Conservation (phyloP, 768 basidiomycete species). For the Suillus tomentosus region DNA sequence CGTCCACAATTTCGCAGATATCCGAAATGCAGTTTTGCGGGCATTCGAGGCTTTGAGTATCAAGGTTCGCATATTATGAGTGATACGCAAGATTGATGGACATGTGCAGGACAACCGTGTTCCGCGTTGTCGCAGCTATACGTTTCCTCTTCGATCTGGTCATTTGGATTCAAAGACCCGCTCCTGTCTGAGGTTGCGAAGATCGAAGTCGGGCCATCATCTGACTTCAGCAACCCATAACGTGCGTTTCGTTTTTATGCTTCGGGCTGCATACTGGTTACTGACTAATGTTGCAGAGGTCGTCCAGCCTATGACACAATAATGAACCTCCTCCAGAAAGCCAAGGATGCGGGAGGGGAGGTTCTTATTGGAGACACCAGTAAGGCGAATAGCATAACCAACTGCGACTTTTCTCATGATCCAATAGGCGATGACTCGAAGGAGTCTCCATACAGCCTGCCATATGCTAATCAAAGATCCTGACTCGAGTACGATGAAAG, state of each 20-base stretch:
- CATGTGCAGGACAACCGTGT: constrained; percentile 82
- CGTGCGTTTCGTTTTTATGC: constrained; percentile 49
- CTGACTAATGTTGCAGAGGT: constrained; percentile 47
- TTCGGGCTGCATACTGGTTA: background rate
- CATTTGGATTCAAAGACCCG: constrained; percentile 79
- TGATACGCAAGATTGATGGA: constrained; percentile 1
- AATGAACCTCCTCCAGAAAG: constrained; percentile 78
- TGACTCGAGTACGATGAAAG: constrained; percentile 82
- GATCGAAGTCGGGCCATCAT: constrained; percentile 83
- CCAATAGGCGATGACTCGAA: constrained; percentile 77
- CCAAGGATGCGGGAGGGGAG: constrained; percentile 88
- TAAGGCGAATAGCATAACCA: constrained; percentile 31
- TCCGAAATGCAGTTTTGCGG: constrained; percentile 89
- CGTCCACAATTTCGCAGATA: constrained; percentile 83
- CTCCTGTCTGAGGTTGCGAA: constrained; percentile 74
- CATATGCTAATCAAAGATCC: constrained; percentile 93
- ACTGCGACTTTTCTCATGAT: background rate
- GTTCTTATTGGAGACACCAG: constrained; percentile 84
- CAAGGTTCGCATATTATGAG: constrained; percentile 55
- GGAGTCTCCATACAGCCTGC: constrained; percentile 95
- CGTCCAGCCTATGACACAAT: constrained; percentile 90
- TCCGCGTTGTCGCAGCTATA: constrained; percentile 92
- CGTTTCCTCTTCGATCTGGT: constrained; percentile 84
- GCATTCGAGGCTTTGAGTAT: constrained; percentile 94
- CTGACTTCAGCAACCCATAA: constrained; percentile 88